Evolutionary conservation across 2,329 filamentous ascomycete genomes (phyloP), one percentile per base, ranked within the genome.

Genomic region (Colletotrichum tanaceti): DNA sequence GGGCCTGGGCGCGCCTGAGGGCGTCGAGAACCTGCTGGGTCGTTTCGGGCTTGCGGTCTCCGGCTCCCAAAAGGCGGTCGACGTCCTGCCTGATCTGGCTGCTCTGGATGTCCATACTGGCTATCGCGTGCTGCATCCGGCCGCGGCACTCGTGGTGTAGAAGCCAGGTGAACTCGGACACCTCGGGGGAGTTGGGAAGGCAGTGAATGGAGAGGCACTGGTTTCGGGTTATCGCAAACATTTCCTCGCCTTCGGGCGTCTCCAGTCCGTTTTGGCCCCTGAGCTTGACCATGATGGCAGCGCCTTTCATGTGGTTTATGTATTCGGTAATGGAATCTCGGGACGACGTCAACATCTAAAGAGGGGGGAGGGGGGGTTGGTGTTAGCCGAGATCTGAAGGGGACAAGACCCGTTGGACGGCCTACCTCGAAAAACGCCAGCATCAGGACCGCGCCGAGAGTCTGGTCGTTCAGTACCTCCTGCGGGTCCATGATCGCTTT

Each of bases 161-260:
- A 16, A 73, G 66, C 71, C 71, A 73, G 6, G 65, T 70, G 39
- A 72, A 73, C 46, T 73, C 70, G 20, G 72, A 52, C 10, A 63
- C 47, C 47, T 73, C 72, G 28, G 58, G 39, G 10, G 63, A 64
- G 28, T 71, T 71, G 7, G 72, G 64, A 13, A 73, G 63, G 54
- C 70, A 72, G 46, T 71, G 70, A 18, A 73, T 68, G 57, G 70
- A 70, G 39, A 73, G 62, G 52, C 71, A 69, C 39, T 71, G 72
- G 49, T 73, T 73, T 46, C 72, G 68, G 5, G 71, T 73, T 44
- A 72, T 73, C 43, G 65, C 70, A 50, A 73, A 73, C 71, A 73
- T 71, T 28, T 72, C 71, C 18, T 71, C 71, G 44, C 71, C 70
- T 39, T 73, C 72, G 2, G 68, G 68, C n/a, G 68, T 68, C 18